Evolutionary conservation across 257 asterid genomes (phyloP), one percentile per base, ranked within the genome.

Genomic region (Nicotiana noctiflora): DNA sequence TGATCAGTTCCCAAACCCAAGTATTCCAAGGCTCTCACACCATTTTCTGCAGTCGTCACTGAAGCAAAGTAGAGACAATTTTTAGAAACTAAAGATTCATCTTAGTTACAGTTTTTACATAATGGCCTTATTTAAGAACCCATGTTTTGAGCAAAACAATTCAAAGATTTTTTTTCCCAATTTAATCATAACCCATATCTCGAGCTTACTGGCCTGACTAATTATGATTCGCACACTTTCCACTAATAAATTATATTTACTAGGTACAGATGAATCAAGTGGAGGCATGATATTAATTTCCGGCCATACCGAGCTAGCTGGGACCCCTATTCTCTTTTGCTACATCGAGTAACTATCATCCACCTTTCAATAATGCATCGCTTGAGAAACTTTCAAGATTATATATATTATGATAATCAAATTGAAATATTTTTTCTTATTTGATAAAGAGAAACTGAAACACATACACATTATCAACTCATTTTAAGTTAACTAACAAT

Each of bases 1-100:
- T 83, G 84, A 27, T 81, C 79, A 81, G 81, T 84, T 63, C 80
- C 86, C 77, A 88, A 79, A 60, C 90, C 91, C 77, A 90, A 84
- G 82, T 87, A 90, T 87, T 90, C 92, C 83, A 90, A 86, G 23
- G 94, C 94, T 72, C 92, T 90, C 78, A 84, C 49, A 27, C 88
- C 94, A 64, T 88, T 88, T 66, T 90, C 92, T 79, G 94, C 94
- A 23, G 94, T 90, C 46, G 94, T 90, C 84, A 90, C 94, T 90
- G 85, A 78, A 83, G 23, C 11, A 75, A 78, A 59, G 2, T 32
- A 84, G 55, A 13, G 37, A 60, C 37, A 53, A 51, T 18, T 62
- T 19, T 51, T 57, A 75, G 29, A 34, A 66, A 18, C 53, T 37
- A 67, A 18, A 66, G 52, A 60, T 49, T 15, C 49, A 61, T 37